Evolutionary conservation across 768 basidiomycete species (phyloP).

Genomic region (Lanmaoa pseudosensibilis): DNA sequence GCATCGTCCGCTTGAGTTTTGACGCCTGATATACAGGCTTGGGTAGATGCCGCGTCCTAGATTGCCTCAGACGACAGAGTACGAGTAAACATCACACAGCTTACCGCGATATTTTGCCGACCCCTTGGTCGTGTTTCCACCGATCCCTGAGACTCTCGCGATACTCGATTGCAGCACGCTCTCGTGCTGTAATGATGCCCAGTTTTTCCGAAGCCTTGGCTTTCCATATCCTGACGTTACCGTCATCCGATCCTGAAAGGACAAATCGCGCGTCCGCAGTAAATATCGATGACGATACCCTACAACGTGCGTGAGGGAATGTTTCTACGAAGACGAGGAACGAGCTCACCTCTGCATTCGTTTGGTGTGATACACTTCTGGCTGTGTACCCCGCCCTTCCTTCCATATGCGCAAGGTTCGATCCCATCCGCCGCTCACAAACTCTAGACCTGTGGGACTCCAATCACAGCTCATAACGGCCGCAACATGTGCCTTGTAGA

Average conservation of each 20-base stretch:
- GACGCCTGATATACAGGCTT: slow-evolving; percentile 87
- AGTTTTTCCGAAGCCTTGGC: slow-evolving; percentile 89
- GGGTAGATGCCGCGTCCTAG: slow-evolving; percentile 78
- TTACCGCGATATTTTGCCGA: slow-evolving; percentile 79
- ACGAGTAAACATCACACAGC: slow-evolving; percentile 26
- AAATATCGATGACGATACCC: slow-evolving; percentile 86
- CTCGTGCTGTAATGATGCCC: slow-evolving; percentile 86
- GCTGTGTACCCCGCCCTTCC: slow-evolving; percentile 73
- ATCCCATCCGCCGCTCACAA: slow-evolving; percentile 97
- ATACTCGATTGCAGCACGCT: slow-evolving; percentile 91
- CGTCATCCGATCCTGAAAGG: slow-evolving; percentile 89
- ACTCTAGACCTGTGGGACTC: slow-evolving; percentile 94
- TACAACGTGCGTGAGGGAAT: slow-evolving; percentile 27
- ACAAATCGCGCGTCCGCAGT: slow-evolving; percentile 91
- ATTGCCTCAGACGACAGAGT: slow-evolving; percentile 2
- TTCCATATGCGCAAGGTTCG: slow-evolving; percentile 93
- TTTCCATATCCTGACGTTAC: slow-evolving; percentile 95
- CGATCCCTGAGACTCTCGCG: slow-evolving; percentile 81
- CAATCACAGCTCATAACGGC: slow-evolving; percentile 97
- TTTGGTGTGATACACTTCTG: slow-evolving; percentile 97
- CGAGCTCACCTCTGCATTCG: slow-evolving; percentile 87
- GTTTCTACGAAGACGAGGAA: not conserved
- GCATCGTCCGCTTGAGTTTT: slow-evolving; percentile 89
- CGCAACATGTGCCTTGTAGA: slow-evolving; percentile 96
- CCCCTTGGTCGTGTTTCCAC: slow-evolving; percentile 84